Percentiles rank a stretch among this genome's conserved stretches.
phyloP scores from a whole-genome alignment of 1,284 basidiomycete species.

The Pascua guehoae region DNA sequence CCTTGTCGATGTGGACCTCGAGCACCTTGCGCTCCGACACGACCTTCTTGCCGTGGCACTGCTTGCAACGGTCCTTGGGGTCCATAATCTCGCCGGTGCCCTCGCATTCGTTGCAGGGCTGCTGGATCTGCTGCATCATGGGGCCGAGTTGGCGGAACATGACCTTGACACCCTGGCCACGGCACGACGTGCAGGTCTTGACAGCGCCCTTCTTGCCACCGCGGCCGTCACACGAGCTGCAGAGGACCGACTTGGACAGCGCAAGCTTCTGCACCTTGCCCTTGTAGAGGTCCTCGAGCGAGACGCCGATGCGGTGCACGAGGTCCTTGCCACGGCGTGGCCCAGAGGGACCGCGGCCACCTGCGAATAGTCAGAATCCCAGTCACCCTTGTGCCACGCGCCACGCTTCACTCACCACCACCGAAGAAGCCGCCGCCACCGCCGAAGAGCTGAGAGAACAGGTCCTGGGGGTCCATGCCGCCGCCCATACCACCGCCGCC shows the following conservation, averaged over 20 bases:
- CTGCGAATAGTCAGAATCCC: constrained; percentile 2
- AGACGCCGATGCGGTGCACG: constrained; percentile 91
- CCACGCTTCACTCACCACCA: constrained; percentile 49
- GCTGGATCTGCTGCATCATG: constrained; percentile 99
- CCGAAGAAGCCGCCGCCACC: constrained; percentile 60
- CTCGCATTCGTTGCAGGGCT: constrained; percentile 86
- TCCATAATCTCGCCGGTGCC: constrained; percentile 94
- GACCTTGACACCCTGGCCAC: constrained; percentile 86
- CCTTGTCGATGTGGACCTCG: constrained; percentile 99
- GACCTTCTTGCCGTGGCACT: constrained; percentile 95
- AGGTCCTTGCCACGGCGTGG: constrained; percentile 98
- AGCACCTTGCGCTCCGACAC: constrained; percentile 93
- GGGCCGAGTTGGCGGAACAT: constrained; percentile 90
- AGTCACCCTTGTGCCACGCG: neutral
- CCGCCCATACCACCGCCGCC: constrained; percentile 65
- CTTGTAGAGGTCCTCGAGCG: constrained; percentile 96
- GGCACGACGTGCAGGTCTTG: constrained; percentile 71
- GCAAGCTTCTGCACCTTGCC: constrained; percentile 98
- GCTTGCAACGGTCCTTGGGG: constrained; percentile 85
- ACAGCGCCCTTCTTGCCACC: constrained; percentile 98
- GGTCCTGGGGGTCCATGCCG: constrained; percentile 96
- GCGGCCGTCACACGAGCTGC: constrained; percentile 87
- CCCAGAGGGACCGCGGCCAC: constrained; percentile 58
- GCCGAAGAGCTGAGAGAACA: constrained; percentile 95
- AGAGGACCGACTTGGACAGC: constrained; percentile 92